phyloP scores from a whole-genome alignment of 805 yeast species.

The Kazachstania kunashirensis region DNA sequence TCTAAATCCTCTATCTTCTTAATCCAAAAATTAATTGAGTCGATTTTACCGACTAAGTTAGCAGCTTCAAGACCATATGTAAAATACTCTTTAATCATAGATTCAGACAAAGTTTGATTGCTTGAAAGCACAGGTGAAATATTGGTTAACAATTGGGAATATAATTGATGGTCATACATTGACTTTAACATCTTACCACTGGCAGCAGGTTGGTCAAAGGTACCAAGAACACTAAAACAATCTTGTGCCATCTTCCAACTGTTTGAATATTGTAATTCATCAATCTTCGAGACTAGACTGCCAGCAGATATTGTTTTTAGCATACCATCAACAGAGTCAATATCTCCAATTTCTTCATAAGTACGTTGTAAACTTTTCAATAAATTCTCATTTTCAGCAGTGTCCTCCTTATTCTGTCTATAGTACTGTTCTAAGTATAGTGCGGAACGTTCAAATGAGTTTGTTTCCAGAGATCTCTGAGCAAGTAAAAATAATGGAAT shows the following conservation, averaged over 20 bases:
- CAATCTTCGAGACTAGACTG: conserved; percentile 62
- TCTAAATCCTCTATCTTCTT: conserved; percentile 36
- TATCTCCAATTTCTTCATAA: conserved; percentile 80
- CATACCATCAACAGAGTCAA: conserved; percentile 83
- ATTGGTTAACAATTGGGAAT: conserved; percentile 52
- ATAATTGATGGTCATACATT: conserved; percentile 64
- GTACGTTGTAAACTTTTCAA: conserved; percentile 54
- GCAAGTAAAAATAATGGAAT: conserved; percentile 70
- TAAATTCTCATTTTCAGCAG: conserved; percentile 13
- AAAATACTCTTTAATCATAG: conserved; percentile 40
- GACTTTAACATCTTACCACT: conserved; percentile 59
- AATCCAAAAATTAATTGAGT: conserved; percentile 50
- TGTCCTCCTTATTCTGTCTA: conserved; percentile 28
- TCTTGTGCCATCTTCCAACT: conserved; percentile 84
- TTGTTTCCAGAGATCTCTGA: conserved; percentile 68
- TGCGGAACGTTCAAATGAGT: conserved; percentile 79
- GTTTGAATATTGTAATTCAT: conserved; percentile 74
- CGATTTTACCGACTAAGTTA: conserved; percentile 49
- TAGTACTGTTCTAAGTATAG: conserved; percentile 73
- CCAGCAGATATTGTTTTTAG: conserved; percentile 61
- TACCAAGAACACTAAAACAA: conserved; percentile 62
- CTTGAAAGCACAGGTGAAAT: conserved; percentile 39
- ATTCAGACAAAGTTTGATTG: conserved; percentile 25
- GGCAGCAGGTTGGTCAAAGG: conserved; percentile 27
- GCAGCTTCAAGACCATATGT: conserved; percentile 69